Evolutionary conservation across 208 protist species (phyloP), one percentile per base, ranked within the genome.

Genomic region (Trypanosoma avium): DNA sequence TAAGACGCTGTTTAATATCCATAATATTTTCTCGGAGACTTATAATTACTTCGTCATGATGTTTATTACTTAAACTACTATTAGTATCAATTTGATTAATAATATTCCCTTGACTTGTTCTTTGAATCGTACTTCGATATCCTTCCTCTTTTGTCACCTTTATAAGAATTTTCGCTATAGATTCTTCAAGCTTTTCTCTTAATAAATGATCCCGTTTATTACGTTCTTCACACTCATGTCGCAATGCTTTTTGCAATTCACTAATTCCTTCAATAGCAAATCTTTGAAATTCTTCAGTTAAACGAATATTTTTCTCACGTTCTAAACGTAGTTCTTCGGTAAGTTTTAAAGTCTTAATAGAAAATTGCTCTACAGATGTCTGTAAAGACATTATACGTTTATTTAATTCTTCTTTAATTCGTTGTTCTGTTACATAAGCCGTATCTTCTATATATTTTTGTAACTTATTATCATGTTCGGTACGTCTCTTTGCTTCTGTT

Each of bases 261-360:
- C 22, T 47, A 22, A 66, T 33, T 26, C 43, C 60, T 43, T 62
- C 32, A 22, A 26, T 32, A 7, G 30, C 49, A 32, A 43, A 43
- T 7, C 7, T 21, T 33, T 43, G 19, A 6, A 66, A 29, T 33
- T 66, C 50, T 32, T 63, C 21, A 12, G 46, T 62, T 13, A 66
- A 32, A 29, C 60, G 40, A 19, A n/a, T 66, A 13, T 42, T 42
- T 42, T 42, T 42, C 7, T 66, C 60, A 24, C 60, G 35, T 32
- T 66, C 60, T 33, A 43, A 29, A 36, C 3, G 22, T 24, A 66
- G 45, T 26, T 66, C 49, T 22, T 38, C 17, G 13, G 0, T 33
- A 15, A 63, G 45, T n/a, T 1, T 30, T 10, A 19, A 26, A 9
- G 33, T 21, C 1, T 47, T 46, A 17, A 15, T 19, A 15, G 60